Evolutionary conservation across 805 yeast genomes (phyloP).

Genomic region (Cyberlindnera petersonii): DNA sequence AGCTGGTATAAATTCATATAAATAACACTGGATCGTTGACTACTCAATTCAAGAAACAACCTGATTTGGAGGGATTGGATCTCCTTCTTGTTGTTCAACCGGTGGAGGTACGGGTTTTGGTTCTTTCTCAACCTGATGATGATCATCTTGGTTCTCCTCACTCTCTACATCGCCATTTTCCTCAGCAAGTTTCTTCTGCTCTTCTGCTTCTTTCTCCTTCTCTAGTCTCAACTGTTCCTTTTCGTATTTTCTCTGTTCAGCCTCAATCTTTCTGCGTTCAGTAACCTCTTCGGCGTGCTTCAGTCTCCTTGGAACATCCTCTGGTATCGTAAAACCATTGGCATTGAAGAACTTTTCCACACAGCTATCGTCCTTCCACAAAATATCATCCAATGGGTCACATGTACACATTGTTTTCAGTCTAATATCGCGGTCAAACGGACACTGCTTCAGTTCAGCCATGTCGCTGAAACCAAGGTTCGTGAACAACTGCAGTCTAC

Average conservation of each 20-base stretch:
- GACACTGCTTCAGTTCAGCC: conserved; percentile 54
- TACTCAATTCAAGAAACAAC: not conserved
- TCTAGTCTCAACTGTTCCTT: conserved; percentile 13
- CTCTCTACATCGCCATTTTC: conserved; percentile 52
- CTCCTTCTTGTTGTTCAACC: conserved; percentile 14
- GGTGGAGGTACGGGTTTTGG: no score
- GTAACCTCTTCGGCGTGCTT: conserved; percentile 1
- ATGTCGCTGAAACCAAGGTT: conserved; percentile 76
- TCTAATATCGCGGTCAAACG: conserved; percentile 59
- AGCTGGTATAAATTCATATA: no score
- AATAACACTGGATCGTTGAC: not conserved
- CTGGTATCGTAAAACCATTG: conserved; percentile 17
- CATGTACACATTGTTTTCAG: conserved; percentile 65
- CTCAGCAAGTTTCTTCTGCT: conserved; percentile 48
- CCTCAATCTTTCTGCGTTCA: conserved; percentile 2
- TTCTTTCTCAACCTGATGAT: no score
- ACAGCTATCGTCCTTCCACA: conserved; percentile 60
- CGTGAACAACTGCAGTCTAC: conserved; percentile 66
- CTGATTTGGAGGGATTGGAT: conserved; percentile 6
- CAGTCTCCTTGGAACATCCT: conserved; percentile 7
- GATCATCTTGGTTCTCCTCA: not conserved
- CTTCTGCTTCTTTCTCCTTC: conserved; percentile 10
- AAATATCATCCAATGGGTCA: conserved; percentile 64
- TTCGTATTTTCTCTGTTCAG: conserved; percentile 13
- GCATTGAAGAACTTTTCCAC: conserved; percentile 51